Percentiles rank a stretch among this genome's conserved stretches.
phyloP scores from a whole-genome alignment of 1,139 yeast species.

The Taphrina flavorubra region DNA sequence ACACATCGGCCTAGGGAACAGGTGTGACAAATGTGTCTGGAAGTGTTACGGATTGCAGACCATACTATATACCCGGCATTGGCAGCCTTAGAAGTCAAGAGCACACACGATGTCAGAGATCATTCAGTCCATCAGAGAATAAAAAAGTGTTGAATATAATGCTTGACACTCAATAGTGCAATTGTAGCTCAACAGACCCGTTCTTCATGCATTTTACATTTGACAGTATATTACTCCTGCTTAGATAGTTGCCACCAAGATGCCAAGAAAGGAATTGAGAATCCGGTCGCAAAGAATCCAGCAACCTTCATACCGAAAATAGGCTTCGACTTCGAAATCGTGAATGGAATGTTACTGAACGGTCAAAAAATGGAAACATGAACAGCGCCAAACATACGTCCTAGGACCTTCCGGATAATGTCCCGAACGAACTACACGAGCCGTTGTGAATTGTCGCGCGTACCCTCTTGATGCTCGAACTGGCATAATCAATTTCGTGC shows the following conservation, averaged over 20 bases:
- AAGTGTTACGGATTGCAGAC: too few species aligned
- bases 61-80: too few species aligned
- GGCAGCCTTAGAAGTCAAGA: too few species aligned
- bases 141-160: too few species aligned
- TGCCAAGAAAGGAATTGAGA: conserved; percentile 39
- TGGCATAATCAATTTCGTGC: neutral
- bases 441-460: conserved; percentile 32
- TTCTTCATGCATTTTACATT: neutral
- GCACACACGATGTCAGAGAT: too few species aligned
- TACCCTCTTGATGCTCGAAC: conserved; percentile 15
- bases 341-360: conserved; percentile 38
- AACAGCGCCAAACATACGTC: conserved; percentile 7
- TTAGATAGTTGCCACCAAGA: conserved; percentile 39
- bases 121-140: too few species aligned
- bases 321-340: conserved; percentile 37
- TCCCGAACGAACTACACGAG: conserved; percentile 32
- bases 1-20: neutral
- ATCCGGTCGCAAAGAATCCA: conserved; percentile 38
- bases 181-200: neutral
- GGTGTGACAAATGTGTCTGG: too few species aligned
- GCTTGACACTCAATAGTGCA: neutral
- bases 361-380: neutral
- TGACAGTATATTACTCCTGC: conserved; percentile 14
- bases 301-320: conserved; percentile 36
- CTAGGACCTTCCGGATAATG: conserved; percentile 39